A percentile compares a stretch with the other conserved stretches of the same genome.
Evolutionary conservation across 169 alveolate species (phyloP).

Genomic region (Plasmodium chabaudi): DNA sequence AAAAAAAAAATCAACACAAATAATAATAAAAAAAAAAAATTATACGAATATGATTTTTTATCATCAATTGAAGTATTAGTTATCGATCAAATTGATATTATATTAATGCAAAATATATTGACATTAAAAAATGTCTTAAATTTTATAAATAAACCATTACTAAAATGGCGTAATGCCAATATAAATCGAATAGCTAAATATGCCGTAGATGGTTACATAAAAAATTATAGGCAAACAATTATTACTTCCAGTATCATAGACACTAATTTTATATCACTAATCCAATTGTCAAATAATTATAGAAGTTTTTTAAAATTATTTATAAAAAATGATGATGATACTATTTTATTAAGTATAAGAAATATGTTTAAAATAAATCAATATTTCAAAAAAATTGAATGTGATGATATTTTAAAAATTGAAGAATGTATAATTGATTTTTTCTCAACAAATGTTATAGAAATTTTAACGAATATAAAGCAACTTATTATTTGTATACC

Average conservation of each 20-base stretch:
- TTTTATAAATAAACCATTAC: slow-evolving; percentile 61
- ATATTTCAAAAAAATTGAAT: slow-evolving; percentile 65
- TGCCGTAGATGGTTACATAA: slow-evolving; percentile 51
- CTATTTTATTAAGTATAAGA: slow-evolving; percentile 34
- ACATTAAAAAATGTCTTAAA: slow-evolving; percentile 65
- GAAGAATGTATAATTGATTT: slow-evolving; percentile 54
- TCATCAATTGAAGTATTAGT: slow-evolving; percentile 90
- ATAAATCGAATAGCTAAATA: slow-evolving; percentile 69
- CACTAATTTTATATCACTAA: slow-evolving; percentile 61
- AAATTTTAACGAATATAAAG: slow-evolving; percentile 42
- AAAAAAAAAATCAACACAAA: slow-evolving; percentile 8
- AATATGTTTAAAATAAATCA: slow-evolving; percentile 34
- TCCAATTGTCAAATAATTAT: slow-evolving; percentile 33
- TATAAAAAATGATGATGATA: slow-evolving; percentile 18
- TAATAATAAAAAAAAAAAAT: slow-evolving; percentile 37
- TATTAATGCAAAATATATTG: slow-evolving; percentile 89
- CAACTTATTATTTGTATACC: slow-evolving; percentile 70
- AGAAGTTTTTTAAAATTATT: slow-evolving; percentile 51
- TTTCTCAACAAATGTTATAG: slow-evolving; percentile 51
- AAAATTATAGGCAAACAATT: slow-evolving; percentile 73
- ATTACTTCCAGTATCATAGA: slow-evolving; percentile 55
- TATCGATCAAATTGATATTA: slow-evolving; percentile 88
- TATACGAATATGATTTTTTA: slow-evolving; percentile 85
- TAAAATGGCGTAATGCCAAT: slow-evolving; percentile 69
- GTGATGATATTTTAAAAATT: slow-evolving; percentile 42